Evolutionary conservation across 2,329 filamentous ascomycete genomes (phyloP).

Genomic region (Talaromyces sp.): DNA sequence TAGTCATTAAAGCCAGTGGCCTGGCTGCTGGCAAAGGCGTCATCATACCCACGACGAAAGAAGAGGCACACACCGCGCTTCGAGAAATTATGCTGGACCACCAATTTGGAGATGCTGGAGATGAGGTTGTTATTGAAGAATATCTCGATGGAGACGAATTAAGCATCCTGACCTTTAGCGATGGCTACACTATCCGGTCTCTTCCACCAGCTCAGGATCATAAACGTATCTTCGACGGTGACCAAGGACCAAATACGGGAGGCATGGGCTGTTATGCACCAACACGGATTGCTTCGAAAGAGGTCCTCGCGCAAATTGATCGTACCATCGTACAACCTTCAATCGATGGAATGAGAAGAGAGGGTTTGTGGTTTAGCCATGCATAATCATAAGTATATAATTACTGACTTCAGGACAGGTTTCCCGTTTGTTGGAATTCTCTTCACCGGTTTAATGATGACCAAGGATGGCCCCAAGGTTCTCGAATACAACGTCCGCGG

Average conservation of each 20-base stretch:
- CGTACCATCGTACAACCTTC: constrained; percentile 82
- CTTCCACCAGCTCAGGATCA: constrained; percentile 93
- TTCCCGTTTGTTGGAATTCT: constrained; percentile 41
- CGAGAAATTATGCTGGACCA: constrained; percentile 85
- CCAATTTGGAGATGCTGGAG: constrained; percentile 79
- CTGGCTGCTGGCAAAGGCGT: constrained; percentile 94
- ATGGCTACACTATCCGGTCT: constrained; percentile 77
- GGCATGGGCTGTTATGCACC: constrained; percentile 97
- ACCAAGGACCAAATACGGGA: constrained; percentile 87
- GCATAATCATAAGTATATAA: constrained; percentile 42
- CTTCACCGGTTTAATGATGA: constrained; percentile 79
- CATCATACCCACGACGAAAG: constrained; percentile 74
- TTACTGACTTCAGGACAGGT: constrained; percentile 44
- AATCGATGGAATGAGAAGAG: constrained; percentile 77
- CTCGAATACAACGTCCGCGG: constrained; percentile 93
- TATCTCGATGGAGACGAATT: constrained; percentile 87
- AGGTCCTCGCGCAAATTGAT: constrained; percentile 73
- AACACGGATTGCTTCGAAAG: constrained; percentile 70
- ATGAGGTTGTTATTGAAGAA: constrained; percentile 94
- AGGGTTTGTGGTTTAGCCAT: constrained; percentile 64
- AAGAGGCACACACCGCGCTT: constrained; percentile 76
- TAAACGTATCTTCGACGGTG: constrained; percentile 88
- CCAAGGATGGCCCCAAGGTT: constrained; percentile 69
- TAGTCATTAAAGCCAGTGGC: constrained; percentile 92
- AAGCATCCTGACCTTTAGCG: constrained; percentile 84